Base-by-base conservation (phyloP, 2,329 filamentous ascomycete genomes). In the Neopestalotiopsis clavispora region DNA sequence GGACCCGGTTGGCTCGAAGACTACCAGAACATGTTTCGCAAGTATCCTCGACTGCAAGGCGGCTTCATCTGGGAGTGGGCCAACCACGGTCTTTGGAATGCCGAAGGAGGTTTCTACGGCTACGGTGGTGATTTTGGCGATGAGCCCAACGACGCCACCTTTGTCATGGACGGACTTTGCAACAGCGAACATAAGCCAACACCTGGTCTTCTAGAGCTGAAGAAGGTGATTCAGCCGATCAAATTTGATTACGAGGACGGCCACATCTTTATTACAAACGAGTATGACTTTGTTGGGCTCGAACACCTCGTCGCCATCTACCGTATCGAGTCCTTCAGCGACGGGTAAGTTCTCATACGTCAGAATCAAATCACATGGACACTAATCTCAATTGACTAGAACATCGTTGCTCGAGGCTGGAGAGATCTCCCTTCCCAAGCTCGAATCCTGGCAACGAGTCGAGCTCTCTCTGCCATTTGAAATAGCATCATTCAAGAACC, bases 1-100 rank as follows among this genome's bases (percentile, higher is more conserved):
- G 91, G 91, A 0, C 92, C 92, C 0, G 91, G 92, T 1, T 87
- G 87, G 42, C 83, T 94, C 12, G 86, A 91, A 69, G 91, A 93
- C 70, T 94, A 94, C 69, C 83, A 91, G 63, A 83, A 89, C 56
- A 84, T 85, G 0, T 94, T 93, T 80, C 85, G 87, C 40, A 83
- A 83, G 34, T 82, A 91, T 69, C 85, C 85, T 0, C 84, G 85
- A 2, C 83, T 93, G 0, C 90, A 92, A 74, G 91, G 91, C 12
- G 91, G 91, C 0, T 90, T 86, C 70, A 86, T 91, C 72, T 91
- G 89, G 89, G 89, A 91, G 74, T 91, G 89, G 89, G 87, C 86
- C 0, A 90, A 90, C 78, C 88, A 90, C 66, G 87, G 88, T 0
- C 76, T 90, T 1, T 84, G 82, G 80, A 85, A 83, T 70, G 80